Percentiles rank a stretch among this genome's conserved stretches.
Conservation (phyloP, 2,329 filamentous ascomycete species). For the Orbilia quercus region DNA sequence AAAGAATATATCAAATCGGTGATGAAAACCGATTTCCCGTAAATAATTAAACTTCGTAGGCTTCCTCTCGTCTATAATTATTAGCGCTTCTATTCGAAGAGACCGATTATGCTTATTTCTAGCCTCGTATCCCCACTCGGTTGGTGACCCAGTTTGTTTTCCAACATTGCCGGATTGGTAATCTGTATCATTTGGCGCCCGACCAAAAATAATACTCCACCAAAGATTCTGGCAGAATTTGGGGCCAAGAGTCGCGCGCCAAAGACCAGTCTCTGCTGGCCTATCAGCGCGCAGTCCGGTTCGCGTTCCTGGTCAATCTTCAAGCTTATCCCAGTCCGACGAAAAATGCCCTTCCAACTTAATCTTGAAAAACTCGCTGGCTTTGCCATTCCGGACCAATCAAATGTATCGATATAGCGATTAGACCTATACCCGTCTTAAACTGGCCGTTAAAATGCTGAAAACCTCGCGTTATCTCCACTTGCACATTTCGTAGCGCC, state of each 20-base stretch:
- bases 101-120: neutral
- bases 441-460: constrained; percentile 2
- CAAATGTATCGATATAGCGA: constrained; percentile 17
- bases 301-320: constrained; percentile 30
- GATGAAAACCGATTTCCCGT: neutral
- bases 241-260: constrained; percentile 54
- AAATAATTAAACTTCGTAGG: neutral
- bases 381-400: constrained; percentile 37
- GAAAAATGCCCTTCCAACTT: constrained; percentile 12
- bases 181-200: constrained; percentile 41
- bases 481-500: constrained; percentile 33
- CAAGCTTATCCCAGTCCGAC: constrained; percentile 32
- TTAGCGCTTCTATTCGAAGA: neutral
- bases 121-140: neutral
- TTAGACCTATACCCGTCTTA: neutral
- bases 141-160: constrained; percentile 16
- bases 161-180: constrained; percentile 27
- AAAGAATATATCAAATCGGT: neutral
- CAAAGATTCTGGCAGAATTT: constrained; percentile 12
- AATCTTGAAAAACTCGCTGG: constrained; percentile 5
- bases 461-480: constrained; percentile 14
- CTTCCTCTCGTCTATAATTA: too few relatives aligned
- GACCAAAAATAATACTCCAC: constrained; percentile 40
- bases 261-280: constrained; percentile 8
- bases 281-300: constrained; percentile 35